Base-by-base conservation (phyloP, 2,329 filamentous ascomycete species). In the Sporothrix pseudoabietina region DNA sequence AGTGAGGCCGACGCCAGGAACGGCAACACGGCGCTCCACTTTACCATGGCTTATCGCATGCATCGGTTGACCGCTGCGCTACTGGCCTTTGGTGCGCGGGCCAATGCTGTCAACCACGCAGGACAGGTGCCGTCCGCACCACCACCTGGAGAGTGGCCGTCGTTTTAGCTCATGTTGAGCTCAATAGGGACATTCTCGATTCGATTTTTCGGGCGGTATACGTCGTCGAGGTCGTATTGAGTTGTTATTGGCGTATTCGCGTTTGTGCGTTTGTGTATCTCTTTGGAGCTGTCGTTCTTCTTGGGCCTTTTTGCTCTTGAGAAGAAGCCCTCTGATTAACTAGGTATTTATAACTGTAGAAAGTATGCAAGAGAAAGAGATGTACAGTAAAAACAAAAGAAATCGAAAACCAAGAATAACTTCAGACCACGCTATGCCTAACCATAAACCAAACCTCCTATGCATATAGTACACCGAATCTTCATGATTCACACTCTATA, bases 1-100 rank as follows among this genome's bases (percentile, higher is more conserved):
- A 63, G 63, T 30, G 69, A 71, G 69, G 55, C 69, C 54, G 55
- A 61, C 69, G 49, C 30, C 30, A 47, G 32, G 32, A 49, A 61
- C 55, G 69, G 69, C 55, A 71, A 71, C 69, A 71, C 55, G 12
- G 22, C 69, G 54, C 69, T 71, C 26, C 69, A 71, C 69, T 52
- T 71, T 32, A 30, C 69, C 39, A 32, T 44, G 55, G 54, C 54
- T 19, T 71, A 71, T 19, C 54, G 69, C 39, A 41, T 71, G 69
- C 69, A n/a, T 16, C 54, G 55, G 39, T 63, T 39, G 49, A n/a
- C 55, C 26, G 69, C 39, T 22, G 69, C 69, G n/a, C 69, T 71
- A 39, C 22, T 71, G 55, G 54, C 54, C 69, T 41, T 71, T 41
- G 69, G 69, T 19, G 69, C 69, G 4, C 54, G 41, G 14, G 39